phyloP scores from a whole-genome alignment of 2,329 filamentous ascomycete species.

The Pyrenophora seminiperda region DNA sequence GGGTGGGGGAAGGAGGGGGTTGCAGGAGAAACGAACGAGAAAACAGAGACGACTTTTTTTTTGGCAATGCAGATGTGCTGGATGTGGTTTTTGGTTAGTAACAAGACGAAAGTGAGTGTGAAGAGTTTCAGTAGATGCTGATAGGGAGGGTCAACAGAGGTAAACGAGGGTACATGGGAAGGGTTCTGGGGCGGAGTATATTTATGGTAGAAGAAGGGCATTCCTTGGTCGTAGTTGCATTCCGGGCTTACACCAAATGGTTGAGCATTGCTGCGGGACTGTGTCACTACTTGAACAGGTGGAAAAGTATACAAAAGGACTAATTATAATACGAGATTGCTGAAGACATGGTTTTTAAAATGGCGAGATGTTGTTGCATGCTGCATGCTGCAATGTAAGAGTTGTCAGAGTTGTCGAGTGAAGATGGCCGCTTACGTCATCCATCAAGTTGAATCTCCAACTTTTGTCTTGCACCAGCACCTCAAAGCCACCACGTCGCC shows the following conservation, averaged over 20 bases:
- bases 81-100: not conserved
- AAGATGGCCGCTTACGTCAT: slow-evolving; percentile 16
- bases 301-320: too few relatives aligned
- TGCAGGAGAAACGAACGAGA: too few relatives aligned
- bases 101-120: not conserved
- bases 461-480: slow-evolving; percentile 11
- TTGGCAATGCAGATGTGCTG: not conserved
- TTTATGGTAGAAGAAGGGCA: not conserved
- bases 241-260: too few relatives aligned
- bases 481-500: slow-evolving; percentile 5
- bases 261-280: not conserved
- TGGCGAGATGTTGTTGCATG: not conserved
- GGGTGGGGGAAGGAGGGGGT: too few relatives aligned
- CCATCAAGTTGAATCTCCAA: slow-evolving; percentile 14
- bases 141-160: not conserved
- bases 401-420: not conserved
- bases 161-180: not conserved
- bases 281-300: too few relatives aligned
- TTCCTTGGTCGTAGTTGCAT: not conserved
- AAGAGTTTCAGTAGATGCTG: not conserved
- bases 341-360: not conserved
- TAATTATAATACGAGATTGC: not conserved
- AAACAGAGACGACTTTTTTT: not conserved
- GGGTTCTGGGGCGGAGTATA: not conserved
- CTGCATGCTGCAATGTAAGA: not conserved